Evolutionary conservation across 1,284 basidiomycete genomes (phyloP), one percentile per base, ranked within the genome.

Genomic region (Tranzscheliella williamsii): DNA sequence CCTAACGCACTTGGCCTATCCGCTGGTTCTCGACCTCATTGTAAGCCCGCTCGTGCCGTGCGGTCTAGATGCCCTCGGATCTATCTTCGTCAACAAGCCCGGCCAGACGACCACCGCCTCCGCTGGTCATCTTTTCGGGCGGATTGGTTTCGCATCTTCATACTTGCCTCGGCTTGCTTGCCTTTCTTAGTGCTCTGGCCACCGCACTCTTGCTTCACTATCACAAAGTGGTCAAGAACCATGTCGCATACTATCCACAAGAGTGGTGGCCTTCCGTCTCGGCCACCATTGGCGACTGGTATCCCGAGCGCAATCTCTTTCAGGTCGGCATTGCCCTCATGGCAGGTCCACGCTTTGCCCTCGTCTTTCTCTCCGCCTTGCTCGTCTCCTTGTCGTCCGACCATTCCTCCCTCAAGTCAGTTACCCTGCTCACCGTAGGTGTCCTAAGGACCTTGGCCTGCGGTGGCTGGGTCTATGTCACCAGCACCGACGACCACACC

Each of bases 181-280:
- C 91, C 1, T 95, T 95, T 76, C 45, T 80, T 8, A 77, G 81
- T 6, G 89, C 91, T 1, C 82, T 96, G 24, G 49, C 82, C 12
- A 68, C 91, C 16, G 90, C 86, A 0, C 85, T 84, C 57, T 75
- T 82, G 3, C 82, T 90, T 11, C 88, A 94, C 73, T 95, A 88
- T 81, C 84, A 85, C 70, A 88, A 88, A 74, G 86, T 96, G 26
- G 90, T 93, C 42, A 91, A 90, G 81, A 95, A 95, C 74, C 84
- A 84, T 13, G 84, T 94, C 0, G 26, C 88, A 40, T 86, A 85
- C 17, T 94, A 88, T 75, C 91, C 91, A 0, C 80, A 91, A 30
- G 91, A 94, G 76, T 94, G 88, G 88, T 91, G 90, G 72, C 91
- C 91, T 5, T 91, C 89, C 4, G 91, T 95, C 4, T 93, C 90